Base-by-base conservation (phyloP, 108 stramenopile genomes). In the Chaetoceros tenuissimus region DNA sequence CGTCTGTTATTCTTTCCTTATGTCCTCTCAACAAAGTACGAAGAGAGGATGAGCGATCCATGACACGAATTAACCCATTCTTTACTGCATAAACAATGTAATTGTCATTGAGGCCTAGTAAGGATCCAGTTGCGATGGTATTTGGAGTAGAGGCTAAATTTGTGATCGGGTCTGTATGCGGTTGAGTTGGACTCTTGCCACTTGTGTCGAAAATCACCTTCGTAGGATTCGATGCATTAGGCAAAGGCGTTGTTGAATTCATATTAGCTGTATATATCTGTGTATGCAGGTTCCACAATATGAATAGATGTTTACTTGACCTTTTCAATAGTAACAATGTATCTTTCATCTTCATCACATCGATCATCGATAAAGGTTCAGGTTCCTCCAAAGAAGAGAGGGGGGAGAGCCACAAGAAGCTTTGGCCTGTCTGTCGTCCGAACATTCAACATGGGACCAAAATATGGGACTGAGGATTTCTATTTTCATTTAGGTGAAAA, bases 11-110 rank as follows among this genome's bases (percentile, higher is more conserved):
- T 7, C 26, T 31, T 22, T 58, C 64, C 18, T 26, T 58, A 58
- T 94, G 87, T 17, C 79, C 82, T 20, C 92, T 65, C 22, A 94
- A 60, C 46, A 94, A 51, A 1, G 77, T 67, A 25, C 73, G 73
- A 56, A 74, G 28, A 2, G 68, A 50, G 23, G 79, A 76, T 0
- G 62, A 60, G 3, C 84, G 81, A 65, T 85, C 77, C 53, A 94
- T 68, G 58, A 87, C 73, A 26, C 87, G 87, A 47, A 94, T 74
- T 43, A 94, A 60, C 3, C 92, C 92, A 51, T 83, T 85, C 69
- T 89, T 94, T 28, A 94, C 82, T 0, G 77, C 80, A 59, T 94
- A 94, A 2, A 83, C 84, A 17, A 85, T 69, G 57, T 85, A 94
- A 22, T 71, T 63, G 31, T 62, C 68, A 65, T 89, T 94, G 44